Conservation (phyloP, 2,329 filamentous ascomycete genomes). For the Colletotrichum costaricense region DNA sequence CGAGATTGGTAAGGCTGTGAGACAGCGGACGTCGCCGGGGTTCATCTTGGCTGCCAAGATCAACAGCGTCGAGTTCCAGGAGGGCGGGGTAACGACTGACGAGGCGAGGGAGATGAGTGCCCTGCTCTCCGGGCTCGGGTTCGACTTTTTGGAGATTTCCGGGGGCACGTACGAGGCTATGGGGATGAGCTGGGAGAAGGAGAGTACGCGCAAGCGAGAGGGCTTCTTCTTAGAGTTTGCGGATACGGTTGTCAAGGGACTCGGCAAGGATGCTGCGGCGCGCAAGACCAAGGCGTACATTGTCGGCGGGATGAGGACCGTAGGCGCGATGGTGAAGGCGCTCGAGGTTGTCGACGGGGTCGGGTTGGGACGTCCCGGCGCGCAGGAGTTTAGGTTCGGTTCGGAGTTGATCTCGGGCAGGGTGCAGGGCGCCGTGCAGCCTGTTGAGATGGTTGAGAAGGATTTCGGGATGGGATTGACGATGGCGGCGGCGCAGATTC, state of each 20-base stretch:
- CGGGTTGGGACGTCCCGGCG: slow-evolving; percentile 58
- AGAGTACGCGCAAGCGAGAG: slow-evolving; percentile 66
- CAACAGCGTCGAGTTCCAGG: slow-evolving; percentile 67
- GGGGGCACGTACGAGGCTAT: slow-evolving; percentile 70
- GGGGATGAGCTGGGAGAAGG: slow-evolving; percentile 61
- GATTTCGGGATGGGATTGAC: slow-evolving; percentile 5
- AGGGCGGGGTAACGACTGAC: slow-evolving; percentile 60
- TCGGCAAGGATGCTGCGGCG: slow-evolving; percentile 35
- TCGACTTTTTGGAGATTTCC: slow-evolving; percentile 69
- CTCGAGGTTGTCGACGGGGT: slow-evolving; percentile 69
- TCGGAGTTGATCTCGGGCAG: slow-evolving; percentile 18
- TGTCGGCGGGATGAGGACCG: slow-evolving; percentile 68
- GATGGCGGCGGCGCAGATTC: slow-evolving; percentile 13
- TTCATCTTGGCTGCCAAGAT: slow-evolving; percentile 67
- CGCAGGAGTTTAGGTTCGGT: slow-evolving; percentile 41
- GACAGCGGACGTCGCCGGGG: slow-evolving; percentile 41
- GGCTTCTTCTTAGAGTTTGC: slow-evolving; percentile 72
- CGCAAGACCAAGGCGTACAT: slow-evolving; percentile 64
- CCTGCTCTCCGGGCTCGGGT: slow-evolving; percentile 57
- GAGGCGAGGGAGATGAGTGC: slow-evolving; percentile 61
- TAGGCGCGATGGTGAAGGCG: slow-evolving; percentile 66
- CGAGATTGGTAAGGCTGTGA: slow-evolving; percentile 52
- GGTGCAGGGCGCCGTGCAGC: slow-evolving; percentile 9
- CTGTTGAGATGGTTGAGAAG: slow-evolving; percentile 16
- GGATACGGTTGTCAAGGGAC: slow-evolving; percentile 56